Conservation (phyloP, 2,329 filamentous ascomycete genomes). For the Microsporum audouinii region DNA sequence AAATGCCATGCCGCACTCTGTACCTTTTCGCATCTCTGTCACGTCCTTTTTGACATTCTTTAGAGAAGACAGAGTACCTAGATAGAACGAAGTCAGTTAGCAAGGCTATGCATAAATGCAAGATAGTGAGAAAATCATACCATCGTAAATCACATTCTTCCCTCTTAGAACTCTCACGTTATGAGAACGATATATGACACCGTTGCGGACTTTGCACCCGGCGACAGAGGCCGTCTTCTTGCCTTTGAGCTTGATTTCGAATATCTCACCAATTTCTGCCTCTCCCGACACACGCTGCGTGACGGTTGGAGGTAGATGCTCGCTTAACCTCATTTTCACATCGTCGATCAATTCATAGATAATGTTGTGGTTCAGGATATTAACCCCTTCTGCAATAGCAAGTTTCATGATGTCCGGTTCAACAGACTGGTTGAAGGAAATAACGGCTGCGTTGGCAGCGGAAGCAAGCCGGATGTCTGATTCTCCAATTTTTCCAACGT, state of each 20-base stretch:
- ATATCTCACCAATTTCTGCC: conserved; percentile 71
- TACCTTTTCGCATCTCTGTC: conserved; percentile 75
- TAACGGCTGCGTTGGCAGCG: conserved; percentile 59
- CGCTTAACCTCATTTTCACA: conserved; percentile 50
- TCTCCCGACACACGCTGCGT: conserved; percentile 68
- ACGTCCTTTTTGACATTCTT: conserved; percentile 92
- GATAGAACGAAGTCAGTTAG: conserved; percentile 2
- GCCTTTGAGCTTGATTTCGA: conserved; percentile 69
- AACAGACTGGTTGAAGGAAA: conserved; percentile 74
- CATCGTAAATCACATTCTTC: conserved; percentile 64
- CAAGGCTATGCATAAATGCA: background rate
- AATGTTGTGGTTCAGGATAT: conserved; percentile 68
- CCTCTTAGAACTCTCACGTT: conserved; percentile 61
- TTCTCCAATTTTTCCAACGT: conserved; percentile 67
- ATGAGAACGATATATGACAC: conserved; percentile 51
- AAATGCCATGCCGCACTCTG: conserved; percentile 87
- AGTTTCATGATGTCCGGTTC: conserved; percentile 55
- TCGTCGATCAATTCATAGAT: conserved; percentile 43
- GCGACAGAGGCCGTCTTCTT: conserved; percentile 64
- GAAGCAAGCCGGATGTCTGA: conserved; percentile 83
- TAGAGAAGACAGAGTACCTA: conserved; percentile 67
- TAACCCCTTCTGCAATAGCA: conserved; percentile 61
- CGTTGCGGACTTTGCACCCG: conserved; percentile 78
- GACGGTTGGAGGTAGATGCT: conserved; percentile 55
- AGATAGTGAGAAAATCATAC: conserved; percentile 43